phyloP scores from a whole-genome alignment of 176 grass and related monocot species.

The Rhynchospora breviuscula region DNA sequence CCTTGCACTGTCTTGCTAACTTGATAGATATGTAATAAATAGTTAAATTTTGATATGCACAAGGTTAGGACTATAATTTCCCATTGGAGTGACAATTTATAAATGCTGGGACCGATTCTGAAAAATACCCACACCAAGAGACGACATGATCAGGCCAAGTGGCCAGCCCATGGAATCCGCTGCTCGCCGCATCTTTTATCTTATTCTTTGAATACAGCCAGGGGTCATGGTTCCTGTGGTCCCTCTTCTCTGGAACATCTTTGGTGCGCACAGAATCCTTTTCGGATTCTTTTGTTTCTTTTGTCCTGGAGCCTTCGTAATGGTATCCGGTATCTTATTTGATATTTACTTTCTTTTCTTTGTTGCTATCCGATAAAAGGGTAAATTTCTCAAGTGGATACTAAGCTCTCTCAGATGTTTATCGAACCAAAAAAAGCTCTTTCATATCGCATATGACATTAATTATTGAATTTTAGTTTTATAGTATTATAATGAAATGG shows the following conservation, averaged over 20 bases:
- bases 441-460: not conserved
- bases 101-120: not conserved
- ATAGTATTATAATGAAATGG: too few relatives aligned
- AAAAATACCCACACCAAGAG: not conserved
- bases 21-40: not conserved
- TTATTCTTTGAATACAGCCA: not conserved
- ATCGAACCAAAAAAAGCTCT: not conserved
- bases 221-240: not conserved
- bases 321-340: not conserved
- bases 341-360: not conserved
- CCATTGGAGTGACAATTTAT: too few relatives aligned
- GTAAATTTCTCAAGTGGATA: not conserved
- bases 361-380: not conserved
- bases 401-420: not conserved
- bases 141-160: too few relatives aligned
- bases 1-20: too few relatives aligned
- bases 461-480: not conserved
- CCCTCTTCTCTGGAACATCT: not conserved
- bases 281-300: not conserved
- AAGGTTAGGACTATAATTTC: not conserved
- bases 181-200: slow-evolving; percentile 15
- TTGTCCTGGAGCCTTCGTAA: not conserved
- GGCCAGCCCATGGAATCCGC: not conserved
- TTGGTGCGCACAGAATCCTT: slow-evolving; percentile 1
- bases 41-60: not conserved